Evolutionary conservation across 148 eudicot genomes (phyloP).

Genomic region (Rhododendron henanense): DNA sequence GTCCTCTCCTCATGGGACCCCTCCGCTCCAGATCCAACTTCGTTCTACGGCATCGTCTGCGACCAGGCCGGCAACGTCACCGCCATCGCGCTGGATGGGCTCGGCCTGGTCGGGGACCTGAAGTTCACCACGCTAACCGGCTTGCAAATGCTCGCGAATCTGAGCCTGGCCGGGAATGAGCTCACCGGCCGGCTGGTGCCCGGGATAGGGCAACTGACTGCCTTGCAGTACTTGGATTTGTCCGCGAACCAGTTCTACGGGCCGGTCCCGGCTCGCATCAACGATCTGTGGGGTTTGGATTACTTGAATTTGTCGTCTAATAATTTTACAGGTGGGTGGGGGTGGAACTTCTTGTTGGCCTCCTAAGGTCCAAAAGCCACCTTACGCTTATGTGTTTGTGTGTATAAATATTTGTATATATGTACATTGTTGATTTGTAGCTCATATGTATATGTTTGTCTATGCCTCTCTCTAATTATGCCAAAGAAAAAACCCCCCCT

Average conservation of each 20-base stretch:
- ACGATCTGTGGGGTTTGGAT: constrained; percentile 60
- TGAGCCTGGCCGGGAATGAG: constrained; percentile 55
- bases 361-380: neutral
- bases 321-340: constrained; percentile 43
- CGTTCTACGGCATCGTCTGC: constrained; percentile 60
- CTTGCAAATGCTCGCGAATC: constrained; percentile 42
- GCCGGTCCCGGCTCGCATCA: constrained; percentile 60
- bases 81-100: constrained; percentile 42
- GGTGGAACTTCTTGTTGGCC: neutral
- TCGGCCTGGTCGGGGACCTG: constrained; percentile 62
- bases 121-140: constrained; percentile 54
- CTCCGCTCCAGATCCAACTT: constrained; percentile 24
- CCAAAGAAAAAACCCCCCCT: neutral
- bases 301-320: constrained; percentile 70
- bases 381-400: neutral
- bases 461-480: neutral
- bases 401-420: neutral
- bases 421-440: neutral
- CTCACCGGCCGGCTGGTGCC: constrained; percentile 76
- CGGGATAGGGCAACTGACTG: constrained; percentile 45
- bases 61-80: constrained; percentile 41
- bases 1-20: constrained; percentile 46
- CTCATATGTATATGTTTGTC: neutral
- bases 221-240: constrained; percentile 65
- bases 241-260: constrained; percentile 66